Conservation (phyloP, 2,329 filamentous ascomycete genomes). For the Verticillium albo-atrum region DNA sequence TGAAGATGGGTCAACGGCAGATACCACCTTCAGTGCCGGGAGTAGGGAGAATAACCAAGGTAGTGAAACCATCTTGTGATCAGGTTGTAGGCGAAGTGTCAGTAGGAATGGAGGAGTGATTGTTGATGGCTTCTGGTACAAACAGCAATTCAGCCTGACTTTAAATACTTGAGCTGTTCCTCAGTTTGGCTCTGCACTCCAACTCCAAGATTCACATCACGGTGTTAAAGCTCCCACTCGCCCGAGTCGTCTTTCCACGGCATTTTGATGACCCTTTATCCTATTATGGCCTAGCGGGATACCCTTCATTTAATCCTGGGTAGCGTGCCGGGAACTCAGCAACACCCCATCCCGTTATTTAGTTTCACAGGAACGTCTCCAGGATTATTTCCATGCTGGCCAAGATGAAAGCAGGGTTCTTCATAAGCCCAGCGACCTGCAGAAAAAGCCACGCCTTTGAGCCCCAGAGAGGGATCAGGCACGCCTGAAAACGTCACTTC, state of each 20-base stretch:
- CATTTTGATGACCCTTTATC: neutral
- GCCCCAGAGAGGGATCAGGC: too few relatives aligned
- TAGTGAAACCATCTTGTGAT: neutral
- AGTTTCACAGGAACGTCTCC: neutral
- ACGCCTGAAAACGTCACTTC: too few relatives aligned
- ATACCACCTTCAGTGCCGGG: neutral
- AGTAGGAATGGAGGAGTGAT: neutral
- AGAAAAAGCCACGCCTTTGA: too few relatives aligned
- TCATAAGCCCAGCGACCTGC: too few relatives aligned
- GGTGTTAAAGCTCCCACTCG: neutral
- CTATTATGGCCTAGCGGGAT: neutral
- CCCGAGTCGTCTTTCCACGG: neutral
- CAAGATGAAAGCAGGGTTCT: too few relatives aligned
- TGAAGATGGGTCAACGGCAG: constrained; percentile 6
- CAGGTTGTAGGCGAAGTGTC: neutral
- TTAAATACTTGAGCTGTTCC: neutral
- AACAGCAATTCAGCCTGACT: neutral
- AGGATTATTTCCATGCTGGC: neutral
- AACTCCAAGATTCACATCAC: neutral
- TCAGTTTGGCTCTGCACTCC: neutral
- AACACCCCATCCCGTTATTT: neutral
- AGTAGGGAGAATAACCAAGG: neutral
- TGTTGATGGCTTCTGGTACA: neutral
- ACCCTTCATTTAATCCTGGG: too few relatives aligned
- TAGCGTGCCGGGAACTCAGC: neutral